A percentile compares a stretch with the other conserved stretches of the same genome.
Evolutionary conservation across 306 rosid species (phyloP).

Genomic region (Begonia loranthoides): DNA sequence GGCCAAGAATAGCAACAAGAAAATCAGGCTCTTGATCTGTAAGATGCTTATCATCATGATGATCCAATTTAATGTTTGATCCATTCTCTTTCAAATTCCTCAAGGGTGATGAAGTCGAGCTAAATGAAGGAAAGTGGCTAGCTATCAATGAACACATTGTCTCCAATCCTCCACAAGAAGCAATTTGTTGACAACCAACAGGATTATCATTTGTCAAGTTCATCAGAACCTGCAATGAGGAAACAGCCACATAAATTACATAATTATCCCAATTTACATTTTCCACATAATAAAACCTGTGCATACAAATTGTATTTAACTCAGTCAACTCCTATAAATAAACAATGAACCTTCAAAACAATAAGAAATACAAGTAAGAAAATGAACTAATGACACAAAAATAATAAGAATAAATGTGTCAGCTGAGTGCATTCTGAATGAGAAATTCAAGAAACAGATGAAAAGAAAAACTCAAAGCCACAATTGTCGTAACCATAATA

Average conservation of each 20-base stretch:
- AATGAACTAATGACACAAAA: too few species aligned
- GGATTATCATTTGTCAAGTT: slow-evolving; percentile 93
- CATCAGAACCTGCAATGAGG: slow-evolving; percentile 76
- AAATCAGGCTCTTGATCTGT: slow-evolving; percentile 82
- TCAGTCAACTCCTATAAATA: too few species aligned
- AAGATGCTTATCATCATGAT: slow-evolving; percentile 41
- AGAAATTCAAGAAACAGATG: too few species aligned
- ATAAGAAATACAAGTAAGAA: too few species aligned
- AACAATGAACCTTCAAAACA: too few species aligned
- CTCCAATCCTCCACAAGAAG: slow-evolving; percentile 78
- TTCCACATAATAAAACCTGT: too few species aligned
- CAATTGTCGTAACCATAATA: too few species aligned
- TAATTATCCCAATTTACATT: too few species aligned
- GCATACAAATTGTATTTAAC: too few species aligned
- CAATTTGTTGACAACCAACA: slow-evolving; percentile 85
- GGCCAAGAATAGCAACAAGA: slow-evolving; percentile 93
- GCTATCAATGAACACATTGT: slow-evolving; percentile 82
- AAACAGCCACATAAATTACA: background rate
- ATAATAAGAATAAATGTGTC: too few species aligned
- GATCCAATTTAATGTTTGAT: slow-evolving; percentile 21
- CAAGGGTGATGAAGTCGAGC: slow-evolving; percentile 36
- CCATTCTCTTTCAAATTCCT: slow-evolving; percentile 25
- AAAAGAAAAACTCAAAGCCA: too few species aligned
- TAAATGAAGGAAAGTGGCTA: slow-evolving; percentile 71
- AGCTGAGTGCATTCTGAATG: too few species aligned